Conservation (phyloP, 2,329 filamentous ascomycete species). For the Shiraia sp. region DNA sequence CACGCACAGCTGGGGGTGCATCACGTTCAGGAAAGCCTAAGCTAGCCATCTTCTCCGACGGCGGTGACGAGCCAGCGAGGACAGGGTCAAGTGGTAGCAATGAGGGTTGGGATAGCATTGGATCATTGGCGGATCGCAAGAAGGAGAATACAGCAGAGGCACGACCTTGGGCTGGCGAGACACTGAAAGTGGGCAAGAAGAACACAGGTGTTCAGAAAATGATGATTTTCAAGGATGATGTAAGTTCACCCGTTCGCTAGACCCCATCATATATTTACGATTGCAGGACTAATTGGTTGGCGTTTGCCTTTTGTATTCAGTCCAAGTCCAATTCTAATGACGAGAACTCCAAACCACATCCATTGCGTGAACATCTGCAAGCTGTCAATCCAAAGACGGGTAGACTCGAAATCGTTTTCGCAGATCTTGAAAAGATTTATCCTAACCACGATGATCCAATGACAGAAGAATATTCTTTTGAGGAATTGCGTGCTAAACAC, state of each 20-base stretch:
- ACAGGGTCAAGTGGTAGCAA: constrained; percentile 60
- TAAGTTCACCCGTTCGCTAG: constrained; percentile 60
- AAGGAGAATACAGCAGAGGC: constrained; percentile 91
- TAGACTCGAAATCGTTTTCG: constrained; percentile 82
- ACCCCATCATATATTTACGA: constrained; percentile 48
- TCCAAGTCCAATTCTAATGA: constrained; percentile 45
- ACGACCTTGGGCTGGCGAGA: constrained; percentile 91
- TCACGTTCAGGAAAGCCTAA: constrained; percentile 76
- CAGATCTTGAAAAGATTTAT: constrained; percentile 84
- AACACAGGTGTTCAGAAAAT: constrained; percentile 78
- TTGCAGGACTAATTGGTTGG: constrained; percentile 83
- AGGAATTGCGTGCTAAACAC: constrained; percentile 81
- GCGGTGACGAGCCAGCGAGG: constrained; percentile 59
- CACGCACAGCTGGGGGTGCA: constrained; percentile 49
- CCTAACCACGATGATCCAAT: constrained; percentile 69
- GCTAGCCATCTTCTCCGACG: constrained; percentile 88
- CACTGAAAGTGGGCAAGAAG: constrained; percentile 82
- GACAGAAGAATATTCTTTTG: constrained; percentile 81
- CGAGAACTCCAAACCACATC: constrained; percentile 56
- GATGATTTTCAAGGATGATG: constrained; percentile 92
- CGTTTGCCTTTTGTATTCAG: constrained; percentile 57
- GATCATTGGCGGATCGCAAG: constrained; percentile 81
- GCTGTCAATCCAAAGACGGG: constrained; percentile 81
- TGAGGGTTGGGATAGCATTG: constrained; percentile 91
- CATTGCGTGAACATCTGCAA: constrained; percentile 76